These are phyloP conservation scores for Byssochlamys sp. DNA, from an alignment of 2,329 filamentous ascomycete genomes.

Conservation along the genomic window DNA sequence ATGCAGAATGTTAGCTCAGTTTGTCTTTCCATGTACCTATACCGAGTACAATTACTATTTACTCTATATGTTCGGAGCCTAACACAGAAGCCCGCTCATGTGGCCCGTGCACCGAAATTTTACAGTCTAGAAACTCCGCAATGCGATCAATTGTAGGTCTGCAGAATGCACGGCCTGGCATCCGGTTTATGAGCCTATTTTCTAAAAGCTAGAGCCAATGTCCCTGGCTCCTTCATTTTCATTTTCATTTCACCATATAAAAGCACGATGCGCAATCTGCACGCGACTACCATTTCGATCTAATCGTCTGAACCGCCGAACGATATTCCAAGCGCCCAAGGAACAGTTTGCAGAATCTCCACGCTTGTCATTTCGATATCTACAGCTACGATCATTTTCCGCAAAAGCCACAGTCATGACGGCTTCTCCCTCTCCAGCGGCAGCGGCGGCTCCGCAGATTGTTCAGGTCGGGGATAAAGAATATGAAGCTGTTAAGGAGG, in stretches of 20 bases:
- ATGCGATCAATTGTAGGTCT: not conserved
- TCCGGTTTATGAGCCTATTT: not conserved
- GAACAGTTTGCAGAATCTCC: not conserved
- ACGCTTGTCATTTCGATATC: not conserved
- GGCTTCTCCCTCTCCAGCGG: constrained; percentile 5
- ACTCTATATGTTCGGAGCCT: not conserved
- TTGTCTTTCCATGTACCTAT: not conserved
- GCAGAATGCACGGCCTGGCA: not conserved
- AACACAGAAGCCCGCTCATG: not conserved
- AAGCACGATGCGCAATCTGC: not conserved
- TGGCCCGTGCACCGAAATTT: not conserved
- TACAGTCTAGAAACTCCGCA: not conserved
- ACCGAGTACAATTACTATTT: not conserved
- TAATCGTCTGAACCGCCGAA: not conserved
- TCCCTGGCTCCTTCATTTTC: not conserved
- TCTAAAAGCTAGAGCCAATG: not conserved
- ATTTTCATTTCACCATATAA: not conserved
- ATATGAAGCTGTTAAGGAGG: constrained; percentile 57
- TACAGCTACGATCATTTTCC: not conserved
- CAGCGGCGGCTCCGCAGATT: constrained; percentile 10
- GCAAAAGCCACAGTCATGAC: constrained; percentile 11
- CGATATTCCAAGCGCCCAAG: not conserved
- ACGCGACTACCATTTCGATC: not conserved
- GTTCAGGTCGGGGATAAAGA: constrained; percentile 41
- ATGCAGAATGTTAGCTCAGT: no score